Percentiles rank a stretch among this genome's conserved stretches.
phyloP scores from a whole-genome alignment of 2,329 filamentous ascomycete species.

The Phoma sp. region DNA sequence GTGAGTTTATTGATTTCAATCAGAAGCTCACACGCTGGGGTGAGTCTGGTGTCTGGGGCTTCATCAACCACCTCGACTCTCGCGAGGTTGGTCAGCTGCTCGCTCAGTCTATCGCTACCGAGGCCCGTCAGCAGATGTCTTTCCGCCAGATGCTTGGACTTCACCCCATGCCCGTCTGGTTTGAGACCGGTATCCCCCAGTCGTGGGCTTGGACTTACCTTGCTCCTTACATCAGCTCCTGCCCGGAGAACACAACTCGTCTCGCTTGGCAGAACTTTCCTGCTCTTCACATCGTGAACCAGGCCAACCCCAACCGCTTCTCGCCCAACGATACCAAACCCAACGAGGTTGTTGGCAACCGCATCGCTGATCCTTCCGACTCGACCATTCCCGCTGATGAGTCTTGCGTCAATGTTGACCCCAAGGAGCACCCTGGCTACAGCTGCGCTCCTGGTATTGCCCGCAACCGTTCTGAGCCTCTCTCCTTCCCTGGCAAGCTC shows the following conservation, averaged over 20 bases:
- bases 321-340: constrained; percentile 65
- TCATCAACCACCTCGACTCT: constrained; percentile 77
- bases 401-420: constrained; percentile 64
- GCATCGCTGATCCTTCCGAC: constrained; percentile 61
- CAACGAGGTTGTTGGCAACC: constrained; percentile 69
- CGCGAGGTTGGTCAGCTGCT: constrained; percentile 75
- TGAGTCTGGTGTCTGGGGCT: constrained; percentile 81
- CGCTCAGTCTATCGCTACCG: constrained; percentile 76
- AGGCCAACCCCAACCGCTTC: constrained; percentile 74
- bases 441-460: constrained; percentile 69
- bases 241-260: constrained; percentile 73
- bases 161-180: constrained; percentile 84
- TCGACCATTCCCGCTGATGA: constrained; percentile 54
- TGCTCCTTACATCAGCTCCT: constrained; percentile 80
- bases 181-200: constrained; percentile 78
- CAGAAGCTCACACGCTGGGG: constrained; percentile 85
- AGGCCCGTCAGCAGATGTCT: constrained; percentile 82
- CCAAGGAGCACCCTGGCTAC: constrained; percentile 58
- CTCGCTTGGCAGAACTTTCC: constrained; percentile 88
- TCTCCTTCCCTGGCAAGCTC: constrained; percentile 75
- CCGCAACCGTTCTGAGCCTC: constrained; percentile 71
- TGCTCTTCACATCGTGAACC: constrained; percentile 71
- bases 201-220: constrained; percentile 84
- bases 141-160: constrained; percentile 83
- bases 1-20: constrained; percentile 81